Base-by-base conservation (phyloP, 805 yeast species). In the Nakazawaea laoshanensis region DNA sequence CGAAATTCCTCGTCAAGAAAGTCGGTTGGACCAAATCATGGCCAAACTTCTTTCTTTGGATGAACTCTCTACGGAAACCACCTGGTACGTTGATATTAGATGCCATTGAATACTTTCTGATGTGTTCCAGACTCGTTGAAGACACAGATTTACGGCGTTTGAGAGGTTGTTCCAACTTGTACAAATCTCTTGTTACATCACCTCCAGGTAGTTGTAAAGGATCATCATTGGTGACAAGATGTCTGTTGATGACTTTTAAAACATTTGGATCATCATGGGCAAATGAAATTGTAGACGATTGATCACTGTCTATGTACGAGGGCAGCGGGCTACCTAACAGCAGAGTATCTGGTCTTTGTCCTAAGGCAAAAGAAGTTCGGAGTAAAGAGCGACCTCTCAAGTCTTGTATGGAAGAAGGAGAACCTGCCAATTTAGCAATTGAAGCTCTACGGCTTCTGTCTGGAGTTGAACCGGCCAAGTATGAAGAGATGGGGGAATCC, bases 11-110 rank as follows among this genome's bases (percentile, higher is more conserved):
- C 1, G 94, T 76, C 24, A 81, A 52, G 36, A 76, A 65, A 7
- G 75, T 62, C 10, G 62, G 74, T 46, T 43, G 36, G 19, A 42
- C 33, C 19, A 54, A 29, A 12, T 45, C 39, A 36, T 55, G 43
- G 10, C 59, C 61, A 33, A 37, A 51, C 36, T 42, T 48, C 24
- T 46, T 52, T 29, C 35, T 46, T 20, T 69, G 52, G 19, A 82
- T 56, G 44, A 67, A 82, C 37, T 79, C 84, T 45, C 94, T 62
- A 52, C 94, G 65, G 52, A 83, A 83, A 0, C 92, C 94, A 33
- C 92, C 92, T 0, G 94, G 94, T 8, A 82, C 77, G 42, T 80
- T 74, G 27, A 83, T 51, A 1, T 75, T 74, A 35, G 83, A 70
- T 0, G 88, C 89, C 9, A 65, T 58, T 0, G 86, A 75, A 10